Evolutionary conservation across 495 filamentous ascomycete species (phyloP).

Genomic region (Pyronema omphalodes): DNA sequence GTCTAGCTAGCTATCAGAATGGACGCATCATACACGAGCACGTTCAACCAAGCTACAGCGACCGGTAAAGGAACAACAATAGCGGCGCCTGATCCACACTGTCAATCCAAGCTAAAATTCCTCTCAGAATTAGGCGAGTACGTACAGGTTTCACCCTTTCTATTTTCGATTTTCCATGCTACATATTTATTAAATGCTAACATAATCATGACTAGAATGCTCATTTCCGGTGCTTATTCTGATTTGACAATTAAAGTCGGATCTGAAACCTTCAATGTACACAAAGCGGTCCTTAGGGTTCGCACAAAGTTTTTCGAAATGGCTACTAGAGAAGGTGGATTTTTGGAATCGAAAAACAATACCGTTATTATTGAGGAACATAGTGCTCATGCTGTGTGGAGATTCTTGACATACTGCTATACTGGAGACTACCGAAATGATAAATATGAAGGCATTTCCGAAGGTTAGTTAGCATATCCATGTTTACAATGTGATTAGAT

Average conservation of each 20-base stretch:
- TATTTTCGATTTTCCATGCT: no score
- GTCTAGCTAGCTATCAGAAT: no score
- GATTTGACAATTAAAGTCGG: neutral
- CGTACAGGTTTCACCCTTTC: no score
- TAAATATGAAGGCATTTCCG: no score
- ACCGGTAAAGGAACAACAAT: no score
- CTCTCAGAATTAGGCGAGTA: no score
- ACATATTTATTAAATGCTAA: no score
- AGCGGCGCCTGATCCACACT: no score
- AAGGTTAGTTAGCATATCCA: neutral
- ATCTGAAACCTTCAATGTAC: neutral
- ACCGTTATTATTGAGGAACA: neutral
- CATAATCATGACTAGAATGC: no score
- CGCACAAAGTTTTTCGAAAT: conserved; percentile 1
- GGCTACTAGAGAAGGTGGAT: neutral
- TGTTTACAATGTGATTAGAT: neutral
- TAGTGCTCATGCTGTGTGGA: neutral
- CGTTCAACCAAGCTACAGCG: no score
- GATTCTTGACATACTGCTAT: conserved; percentile 1
- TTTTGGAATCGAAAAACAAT: neutral
- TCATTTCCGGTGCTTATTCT: neutral
- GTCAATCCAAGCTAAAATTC: no score
- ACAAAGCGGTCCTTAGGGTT: neutral
- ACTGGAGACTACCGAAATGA: neutral
- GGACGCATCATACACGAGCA: no score